Evolutionary conservation across 2,329 filamentous ascomycete species (phyloP), one percentile per base, ranked within the genome.

Genomic region (Dothistroma septosporum): DNA sequence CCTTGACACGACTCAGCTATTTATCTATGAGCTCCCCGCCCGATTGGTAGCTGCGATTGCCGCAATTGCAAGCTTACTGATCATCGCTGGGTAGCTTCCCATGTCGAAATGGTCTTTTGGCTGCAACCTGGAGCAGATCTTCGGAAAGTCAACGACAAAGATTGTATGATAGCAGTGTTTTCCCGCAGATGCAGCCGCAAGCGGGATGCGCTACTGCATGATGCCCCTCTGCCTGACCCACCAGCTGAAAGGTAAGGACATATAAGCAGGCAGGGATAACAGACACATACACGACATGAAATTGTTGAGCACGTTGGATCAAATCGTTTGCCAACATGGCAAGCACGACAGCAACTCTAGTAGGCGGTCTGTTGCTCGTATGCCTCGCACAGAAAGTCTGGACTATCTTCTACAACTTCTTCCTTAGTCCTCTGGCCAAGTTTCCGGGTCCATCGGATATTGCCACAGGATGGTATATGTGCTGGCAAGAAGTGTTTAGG

Each of bases 401-500:
- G 57, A 57, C 21, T 7, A 24, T 60, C 35, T 41, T 61, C 16
- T 56, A 58, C 33, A 65, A 64, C 32, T 19, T 49, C 28, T 58
- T 59, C 47, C 35, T 61, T 7, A 59, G 61, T 49, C 61, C 61
- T 11, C 35, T 65, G 12, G 33, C 53, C 12, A 57, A 55, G 12
- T 65, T 65, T 33, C 55, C 57, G 0, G 57, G 64, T 22, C 59
- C 64, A 19, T 33, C n/a, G 12, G 28, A 32, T 33, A 57, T 55
- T 14, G 44, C 59, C 7, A 61, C 61, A 21, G 64, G 57, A 7
- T 64, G 61, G 63, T 65, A 62, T 54, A 64, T 60, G 53, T 49
- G 56, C 24, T 58, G 41, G 24, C 57, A 60, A 16, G 61, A 65
- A 58, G 31, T 64, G 4, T 59, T 50, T 41, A 55, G 53, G 16